Base-by-base conservation (phyloP, 495 filamentous ascomycete species). In the Trypethelium eluteriae region DNA sequence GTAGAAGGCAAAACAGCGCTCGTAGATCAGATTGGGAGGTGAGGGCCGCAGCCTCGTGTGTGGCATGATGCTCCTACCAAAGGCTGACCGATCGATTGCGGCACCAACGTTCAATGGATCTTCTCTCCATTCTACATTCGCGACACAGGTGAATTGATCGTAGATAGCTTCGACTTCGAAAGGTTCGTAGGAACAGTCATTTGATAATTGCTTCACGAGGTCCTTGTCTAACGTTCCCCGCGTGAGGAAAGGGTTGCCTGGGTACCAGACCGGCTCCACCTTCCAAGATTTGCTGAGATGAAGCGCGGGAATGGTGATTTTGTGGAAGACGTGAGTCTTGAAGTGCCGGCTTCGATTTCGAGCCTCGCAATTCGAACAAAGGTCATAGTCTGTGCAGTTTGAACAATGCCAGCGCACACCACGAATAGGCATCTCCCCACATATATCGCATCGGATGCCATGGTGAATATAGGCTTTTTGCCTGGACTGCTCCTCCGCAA, bases 241-340 rank as follows among this genome's bases (percentile, higher is more conserved):
- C 65, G 88, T 79, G 68, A 81, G 83, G 49, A 85, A 81, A 4
- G 92, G 92, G 72, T 93, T 90, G 25, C 94, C 95, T 10, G 95
- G 89, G 75, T 98, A 98, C 87, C 89, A 93, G 2, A 91, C 85
- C 2, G 89, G 87, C 69, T 90, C 86, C 12, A 86, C 85, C 73
- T 92, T 85, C 62, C 82, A 78, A 11, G 85, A 84, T 56, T 84
- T 86, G 2, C 86, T 84, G 41, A 89, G 76, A 68, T 85, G 87
- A 0, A 89, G 87, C 2, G 86, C 84, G 6, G 90, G 90, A 46
- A 92, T 87, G 14, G 84, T 83, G 65, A 93, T 88, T 76, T 98
- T 98, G 81, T 93, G 96, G 80, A 98, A 96, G 53, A 98, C 80
- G 78, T 98, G 94, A 0, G 92, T 96, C 77, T 93, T 96, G 68